phyloP scores from a whole-genome alignment of 306 rosid genomes.

The Cajanus cajan region DNA sequence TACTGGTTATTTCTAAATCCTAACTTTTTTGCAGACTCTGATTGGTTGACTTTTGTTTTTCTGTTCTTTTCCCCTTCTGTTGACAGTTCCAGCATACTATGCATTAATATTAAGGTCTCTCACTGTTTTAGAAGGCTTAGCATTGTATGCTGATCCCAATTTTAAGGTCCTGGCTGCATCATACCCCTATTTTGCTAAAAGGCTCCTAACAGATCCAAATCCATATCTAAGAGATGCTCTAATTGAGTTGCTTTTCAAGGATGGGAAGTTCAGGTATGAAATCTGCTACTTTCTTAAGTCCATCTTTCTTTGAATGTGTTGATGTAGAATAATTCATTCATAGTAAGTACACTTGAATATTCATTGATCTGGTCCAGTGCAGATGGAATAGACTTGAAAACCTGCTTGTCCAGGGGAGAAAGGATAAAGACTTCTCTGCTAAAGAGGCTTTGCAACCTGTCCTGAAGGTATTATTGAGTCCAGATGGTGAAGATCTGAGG shows the following conservation, averaged over 20 bases:
- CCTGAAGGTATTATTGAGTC: slow-evolving; percentile 74
- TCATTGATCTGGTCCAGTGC: slow-evolving; percentile 40
- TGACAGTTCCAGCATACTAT: slow-evolving; percentile 90
- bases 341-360: slow-evolving; percentile 34
- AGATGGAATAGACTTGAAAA: slow-evolving; percentile 96
- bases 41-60: slow-evolving; percentile 19
- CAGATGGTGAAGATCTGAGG: slow-evolving; percentile 79
- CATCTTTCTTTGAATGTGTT: slow-evolving; percentile 9
- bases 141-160: slow-evolving; percentile 93
- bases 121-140: slow-evolving; percentile 92
- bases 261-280: slow-evolving; percentile 81
- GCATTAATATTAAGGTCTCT: slow-evolving; percentile 94
- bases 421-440: slow-evolving; percentile 85
- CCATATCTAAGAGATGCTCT: slow-evolving; percentile 98
- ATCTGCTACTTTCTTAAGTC: slow-evolving; percentile 21
- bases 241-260: slow-evolving; percentile 87
- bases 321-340: slow-evolving; percentile 28
- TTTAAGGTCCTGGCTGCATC: slow-evolving; percentile 98
- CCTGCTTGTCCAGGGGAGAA: slow-evolving; percentile 77
- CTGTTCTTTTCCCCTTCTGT: slow-evolving; percentile 20
- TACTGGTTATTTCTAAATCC: slow-evolving; percentile 9
- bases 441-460: slow-evolving; percentile 91
- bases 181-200: slow-evolving; percentile 93
- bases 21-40: slow-evolving; percentile 33
- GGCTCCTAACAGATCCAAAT: slow-evolving; percentile 96